Conservation (phyloP, 208 protist genomes). For the Porcisia hertigi region DNA sequence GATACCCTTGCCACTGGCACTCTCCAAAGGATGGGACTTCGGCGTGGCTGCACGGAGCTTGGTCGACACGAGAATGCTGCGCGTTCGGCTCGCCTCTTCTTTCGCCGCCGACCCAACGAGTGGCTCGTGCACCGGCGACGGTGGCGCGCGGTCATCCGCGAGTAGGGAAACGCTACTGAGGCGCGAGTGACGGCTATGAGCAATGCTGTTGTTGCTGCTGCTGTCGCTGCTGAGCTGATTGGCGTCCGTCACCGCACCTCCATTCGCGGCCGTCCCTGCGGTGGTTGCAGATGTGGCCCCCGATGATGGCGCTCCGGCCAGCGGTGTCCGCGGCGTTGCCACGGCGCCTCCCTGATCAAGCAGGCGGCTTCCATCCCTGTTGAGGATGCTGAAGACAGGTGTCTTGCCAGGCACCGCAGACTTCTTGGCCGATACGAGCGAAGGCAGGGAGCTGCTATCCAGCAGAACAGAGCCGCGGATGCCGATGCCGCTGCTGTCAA, state of each 20-base stretch:
- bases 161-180: constrained; percentile 20
- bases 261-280: not conserved
- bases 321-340: not conserved
- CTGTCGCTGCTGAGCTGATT: not conserved
- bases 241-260: not conserved
- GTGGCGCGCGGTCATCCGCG: constrained; percentile 20
- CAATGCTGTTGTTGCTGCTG: constrained; percentile 9
- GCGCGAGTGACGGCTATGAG: constrained; percentile 13
- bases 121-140: constrained; percentile 34
- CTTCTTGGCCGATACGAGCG: constrained; percentile 27
- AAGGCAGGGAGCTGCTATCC: constrained; percentile 19
- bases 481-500: constrained; percentile 1
- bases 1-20: not conserved
- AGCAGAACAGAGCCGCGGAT: not conserved
- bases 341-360: constrained; percentile 7
- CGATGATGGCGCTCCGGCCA: not conserved
- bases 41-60: not conserved
- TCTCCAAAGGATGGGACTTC: not conserved
- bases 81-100: constrained; percentile 20
- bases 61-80: constrained; percentile 33
- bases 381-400: constrained; percentile 54
- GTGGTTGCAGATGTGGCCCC: not conserved
- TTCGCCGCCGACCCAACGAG: constrained; percentile 23
- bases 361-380: constrained; percentile 36
- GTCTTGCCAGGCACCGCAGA: constrained; percentile 27